Base-by-base conservation (phyloP, 148 eudicot genomes). In the Talinum fruticosum region DNA sequence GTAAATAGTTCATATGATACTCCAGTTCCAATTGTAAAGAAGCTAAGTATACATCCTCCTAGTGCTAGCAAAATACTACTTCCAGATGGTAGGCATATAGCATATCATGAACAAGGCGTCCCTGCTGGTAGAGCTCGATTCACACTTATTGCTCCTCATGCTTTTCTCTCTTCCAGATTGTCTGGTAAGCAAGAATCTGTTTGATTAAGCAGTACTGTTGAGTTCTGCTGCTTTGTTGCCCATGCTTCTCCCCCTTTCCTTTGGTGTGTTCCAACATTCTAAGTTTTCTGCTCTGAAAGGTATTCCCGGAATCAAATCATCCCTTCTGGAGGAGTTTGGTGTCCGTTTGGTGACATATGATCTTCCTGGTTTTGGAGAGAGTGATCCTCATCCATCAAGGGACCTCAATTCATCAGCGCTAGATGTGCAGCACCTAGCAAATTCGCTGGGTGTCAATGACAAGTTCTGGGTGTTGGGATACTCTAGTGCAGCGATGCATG, bases 291-390 rank as follows among this genome's bases (percentile, higher is more conserved):
- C 29, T 78, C 4, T 78, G 16, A 72, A 67, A 96, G 99, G 99
- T 78, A 81, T 90, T 59, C 91, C 96, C 12, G 93, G 94, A 69
- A 79, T 96, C 69, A 93, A 84, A 61, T 76, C 53, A 35, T 82
- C 91, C 10, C 81, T 96, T 73, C 84, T 96, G 57, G 89, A 88
- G 84, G 93, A 91, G 67, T 96, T 88, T 83, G 97, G 97, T 72
- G 86, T 90, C 66, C 96, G 93, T 64, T 78, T 96, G 72, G 74
- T 96, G 54, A 87, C 93, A 36, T 96, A 91, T 79, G 99, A 96
- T 86, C 92, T 91, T 82, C 97, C 99, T 64, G 99, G 99, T 82
- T 96, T 96, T 74, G 99, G 97, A 54, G 99, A 96, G 86, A 96
- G 99, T 72, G 94, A 93, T 79, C 91, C 92, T 73, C 90, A 93